These are phyloP conservation scores for Astrothelium macrocarpum DNA, from an alignment of 495 filamentous ascomycete species.

Conservation along the genomic window DNA sequence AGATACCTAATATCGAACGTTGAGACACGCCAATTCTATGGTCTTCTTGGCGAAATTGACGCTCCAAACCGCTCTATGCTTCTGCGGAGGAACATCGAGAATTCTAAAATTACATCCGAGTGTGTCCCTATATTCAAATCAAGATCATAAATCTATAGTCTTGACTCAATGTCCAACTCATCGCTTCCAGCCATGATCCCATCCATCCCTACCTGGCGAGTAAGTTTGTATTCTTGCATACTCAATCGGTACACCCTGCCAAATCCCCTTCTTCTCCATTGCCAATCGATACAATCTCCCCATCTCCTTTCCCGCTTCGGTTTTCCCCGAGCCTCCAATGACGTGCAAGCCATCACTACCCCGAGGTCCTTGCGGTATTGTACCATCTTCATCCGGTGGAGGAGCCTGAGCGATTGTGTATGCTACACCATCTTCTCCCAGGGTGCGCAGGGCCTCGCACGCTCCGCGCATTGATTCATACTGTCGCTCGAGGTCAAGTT, in stretches of 20 bases:
- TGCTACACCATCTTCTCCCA: slow-evolving; percentile 24
- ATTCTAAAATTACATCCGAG: too few species aligned
- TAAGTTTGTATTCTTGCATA: slow-evolving; percentile 79
- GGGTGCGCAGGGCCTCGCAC: slow-evolving; percentile 64
- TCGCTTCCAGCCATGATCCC: slow-evolving; percentile 66
- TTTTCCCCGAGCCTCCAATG: slow-evolving; percentile 46
- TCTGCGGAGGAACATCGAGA: too few species aligned
- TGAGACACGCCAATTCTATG: too few species aligned
- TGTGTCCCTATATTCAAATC: too few species aligned
- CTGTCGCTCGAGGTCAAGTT: slow-evolving; percentile 58
- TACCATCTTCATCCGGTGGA: neutral
- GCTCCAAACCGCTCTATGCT: too few species aligned
- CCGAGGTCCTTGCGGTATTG: neutral
- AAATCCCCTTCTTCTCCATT: slow-evolving; percentile 76
- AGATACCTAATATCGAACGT: too few species aligned
- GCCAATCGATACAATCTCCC: slow-evolving; percentile 75
- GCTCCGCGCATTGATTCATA: slow-evolving; percentile 71
- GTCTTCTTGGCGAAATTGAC: too few species aligned
- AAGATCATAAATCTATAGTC: neutral
- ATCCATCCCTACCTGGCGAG: slow-evolving; percentile 57
- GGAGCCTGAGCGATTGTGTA: neutral
- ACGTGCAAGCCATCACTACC: slow-evolving; percentile 25
- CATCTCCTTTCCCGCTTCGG: slow-evolving; percentile 50
- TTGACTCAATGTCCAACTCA: neutral
- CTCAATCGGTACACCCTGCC: slow-evolving; percentile 68